phyloP scores from a whole-genome alignment of 2,329 filamentous ascomycete genomes.

The Penicillium digitatum region DNA sequence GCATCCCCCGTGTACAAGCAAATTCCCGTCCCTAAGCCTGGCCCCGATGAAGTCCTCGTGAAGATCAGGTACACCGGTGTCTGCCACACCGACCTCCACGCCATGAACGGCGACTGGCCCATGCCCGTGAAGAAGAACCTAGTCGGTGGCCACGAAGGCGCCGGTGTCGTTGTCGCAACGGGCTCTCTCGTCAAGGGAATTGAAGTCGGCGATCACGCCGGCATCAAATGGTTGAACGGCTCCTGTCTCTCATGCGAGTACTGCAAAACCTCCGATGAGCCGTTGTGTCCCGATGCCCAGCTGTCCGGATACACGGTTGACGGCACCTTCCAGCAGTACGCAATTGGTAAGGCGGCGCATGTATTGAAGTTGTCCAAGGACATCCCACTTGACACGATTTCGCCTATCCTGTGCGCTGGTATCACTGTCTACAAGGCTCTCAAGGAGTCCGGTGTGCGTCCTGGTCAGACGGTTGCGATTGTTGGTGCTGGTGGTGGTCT shows the following conservation, averaged over 20 bases:
- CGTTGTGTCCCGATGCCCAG: constrained; percentile 69
- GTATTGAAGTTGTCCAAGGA: constrained; percentile 77
- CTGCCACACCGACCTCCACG: constrained; percentile 81
- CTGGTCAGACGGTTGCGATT: constrained; percentile 76
- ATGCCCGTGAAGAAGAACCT: constrained; percentile 76
- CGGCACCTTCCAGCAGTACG: constrained; percentile 90
- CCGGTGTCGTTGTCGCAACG: constrained; percentile 75
- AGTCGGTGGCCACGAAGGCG: constrained; percentile 75
- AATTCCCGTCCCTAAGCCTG: constrained; percentile 76
- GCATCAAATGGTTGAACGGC: constrained; percentile 90
- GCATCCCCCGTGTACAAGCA: constrained; percentile 54
- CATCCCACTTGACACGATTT: constrained; percentile 68
- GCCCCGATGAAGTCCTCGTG: constrained; percentile 84
- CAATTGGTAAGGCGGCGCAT: constrained; percentile 79
- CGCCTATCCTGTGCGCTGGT: constrained; percentile 78
- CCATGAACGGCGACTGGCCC: constrained; percentile 87
- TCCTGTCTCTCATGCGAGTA: constrained; percentile 78
- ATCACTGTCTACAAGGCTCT: constrained; percentile 89
- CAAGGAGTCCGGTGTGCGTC: constrained; percentile 71
- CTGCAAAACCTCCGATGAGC: constrained; percentile 77
- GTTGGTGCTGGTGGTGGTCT: constrained; percentile 83
- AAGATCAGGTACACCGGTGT: constrained; percentile 89
- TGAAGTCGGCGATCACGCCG: constrained; percentile 77
- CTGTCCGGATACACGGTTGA: constrained; percentile 92
- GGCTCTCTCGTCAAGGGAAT: constrained; percentile 74